Percentiles rank a stretch among this genome's conserved stretches.
Evolutionary conservation across 495 filamentous ascomycete genomes (phyloP).

Genomic region (Aspergillus sparsus): DNA sequence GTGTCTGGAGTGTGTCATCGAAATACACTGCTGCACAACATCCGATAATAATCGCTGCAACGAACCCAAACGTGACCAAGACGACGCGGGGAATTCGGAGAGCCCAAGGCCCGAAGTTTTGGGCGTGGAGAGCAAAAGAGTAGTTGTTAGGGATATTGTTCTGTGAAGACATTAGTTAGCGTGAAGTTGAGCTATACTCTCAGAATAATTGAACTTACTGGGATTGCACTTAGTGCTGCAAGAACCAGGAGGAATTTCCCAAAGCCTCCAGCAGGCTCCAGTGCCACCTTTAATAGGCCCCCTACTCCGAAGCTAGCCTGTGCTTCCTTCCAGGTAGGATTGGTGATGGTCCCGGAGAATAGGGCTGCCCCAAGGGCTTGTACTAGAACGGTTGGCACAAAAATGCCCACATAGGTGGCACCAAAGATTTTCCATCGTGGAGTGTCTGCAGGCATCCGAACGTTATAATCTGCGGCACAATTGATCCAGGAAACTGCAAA

Average conservation of each 20-base stretch:
- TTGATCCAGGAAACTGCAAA: slow-evolving; percentile 67
- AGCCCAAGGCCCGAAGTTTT: slow-evolving; percentile 40
- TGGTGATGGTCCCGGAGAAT: slow-evolving; percentile 52
- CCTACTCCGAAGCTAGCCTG: slow-evolving; percentile 58
- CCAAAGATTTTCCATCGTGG: slow-evolving; percentile 57
- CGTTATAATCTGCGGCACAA: slow-evolving; percentile 68
- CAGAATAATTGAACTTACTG: slow-evolving; percentile 20
- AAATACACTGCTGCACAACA: slow-evolving; percentile 33
- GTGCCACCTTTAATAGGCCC: slow-evolving; percentile 58
- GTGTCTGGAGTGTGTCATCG: slow-evolving; percentile 27
- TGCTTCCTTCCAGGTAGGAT: slow-evolving; percentile 48
- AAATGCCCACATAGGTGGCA: slow-evolving; percentile 62
- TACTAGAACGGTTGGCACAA: slow-evolving; percentile 61
- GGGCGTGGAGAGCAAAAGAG: slow-evolving; percentile 33
- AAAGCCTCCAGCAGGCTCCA: slow-evolving; percentile 49
- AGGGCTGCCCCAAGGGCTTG: slow-evolving; percentile 67
- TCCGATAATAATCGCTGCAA: slow-evolving; percentile 26
- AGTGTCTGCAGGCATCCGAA: slow-evolving; percentile 59
- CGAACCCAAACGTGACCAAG: slow-evolving; percentile 29
- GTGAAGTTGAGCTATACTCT: neutral
- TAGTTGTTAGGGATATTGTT: slow-evolving; percentile 37
- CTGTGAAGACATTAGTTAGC: slow-evolving; percentile 12
- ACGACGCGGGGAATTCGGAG: slow-evolving; percentile 35
- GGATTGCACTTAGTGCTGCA: slow-evolving; percentile 39
- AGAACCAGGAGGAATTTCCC: slow-evolving; percentile 42